Base-by-base conservation (phyloP, 306 rosid species). In the Astragalus membranaceus region DNA sequence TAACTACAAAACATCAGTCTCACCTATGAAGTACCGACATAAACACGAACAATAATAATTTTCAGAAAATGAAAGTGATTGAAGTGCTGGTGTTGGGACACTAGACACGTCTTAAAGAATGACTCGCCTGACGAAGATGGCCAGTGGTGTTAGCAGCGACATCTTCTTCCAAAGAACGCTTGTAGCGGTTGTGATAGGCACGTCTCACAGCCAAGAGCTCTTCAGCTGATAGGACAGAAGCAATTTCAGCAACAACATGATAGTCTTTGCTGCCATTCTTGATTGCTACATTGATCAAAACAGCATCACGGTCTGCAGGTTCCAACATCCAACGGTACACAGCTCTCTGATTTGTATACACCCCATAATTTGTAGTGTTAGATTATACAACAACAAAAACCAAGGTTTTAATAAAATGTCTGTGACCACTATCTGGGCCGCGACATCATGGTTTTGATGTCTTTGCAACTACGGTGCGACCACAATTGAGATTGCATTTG, bases 111-210 rank as follows among this genome's bases (percentile, higher is more conserved):
- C 26, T 35, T 48, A 26, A 42, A 53, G 15, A 69, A 67, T 4
- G 49, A 70, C 73, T 20, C 80, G 74, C 97, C 98, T 88, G 82
- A 23, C 96, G 99, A 54, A 84, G 78, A 39, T 83, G 85, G 7
- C 92, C 97, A 0, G 83, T 57, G 72, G 92, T 84, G 20, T 77
- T 68, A 15, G 86, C 73, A 6, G 96, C 94, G 23, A 88, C 84
- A 35, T 94, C 98, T 80, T 94, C 99, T 70, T 94, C 99, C 66
- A 94, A 32, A 12, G 99, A 94, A 12, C 42, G 95, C 80, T 79
- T 85, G 87, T 81, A 85, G 50, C 96, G 92, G 46, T 26, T 46
- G 53, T 79, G 99, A 76, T 94, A 91, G 16, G 97, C 99, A 8
- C 84, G 79, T 63, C 89, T 83, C 36, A 87, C 85, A 0, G 37